Percentiles rank a stretch among this genome's conserved stretches.
Conservation (phyloP, 2,329 filamentous ascomycete genomes). For the Nigrospora osmanthi region DNA sequence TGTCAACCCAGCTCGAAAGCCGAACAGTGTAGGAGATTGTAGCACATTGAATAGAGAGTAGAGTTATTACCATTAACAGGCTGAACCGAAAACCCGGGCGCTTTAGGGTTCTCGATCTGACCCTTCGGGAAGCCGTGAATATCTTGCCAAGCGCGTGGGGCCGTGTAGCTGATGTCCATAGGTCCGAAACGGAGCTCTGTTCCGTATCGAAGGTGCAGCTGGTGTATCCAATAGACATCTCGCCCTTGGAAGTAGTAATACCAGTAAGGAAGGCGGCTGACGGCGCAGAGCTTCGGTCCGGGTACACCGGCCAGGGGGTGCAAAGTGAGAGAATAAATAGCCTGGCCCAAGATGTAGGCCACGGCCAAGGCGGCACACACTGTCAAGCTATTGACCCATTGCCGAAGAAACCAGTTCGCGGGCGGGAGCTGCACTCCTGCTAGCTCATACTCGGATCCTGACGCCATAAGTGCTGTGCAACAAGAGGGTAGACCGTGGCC, state of each 20-base stretch:
- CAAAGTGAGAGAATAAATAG: conserved; percentile 12
- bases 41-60: too few species aligned
- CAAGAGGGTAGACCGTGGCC: too few species aligned
- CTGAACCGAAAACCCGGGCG: conserved; percentile 8
- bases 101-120: neutral
- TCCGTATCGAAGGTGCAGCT: conserved; percentile 12
- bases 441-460: too few species aligned
- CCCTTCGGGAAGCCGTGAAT: conserved; percentile 10
- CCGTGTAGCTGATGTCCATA: conserved; percentile 11
- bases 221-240: conserved; percentile 12
- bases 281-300: conserved; percentile 9
- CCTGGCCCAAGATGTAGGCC: conserved; percentile 2
- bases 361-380: neutral
- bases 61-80: conserved; percentile 9
- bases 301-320: conserved; percentile 14
- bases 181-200: conserved; percentile 11
- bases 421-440: too few species aligned
- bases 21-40: neutral
- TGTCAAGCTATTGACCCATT: neutral
- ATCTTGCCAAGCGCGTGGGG: conserved; percentile 12
- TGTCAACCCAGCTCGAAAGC: neutral
- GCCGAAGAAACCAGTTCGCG: too few species aligned
- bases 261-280: conserved; percentile 16
- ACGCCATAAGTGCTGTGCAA: too few species aligned
- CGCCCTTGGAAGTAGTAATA: conserved; percentile 7